A percentile compares a stretch with the other conserved stretches of the same genome.
phyloP scores from a whole-genome alignment of 2,329 filamentous ascomycete genomes.

The Colletotrichum limetticola region DNA sequence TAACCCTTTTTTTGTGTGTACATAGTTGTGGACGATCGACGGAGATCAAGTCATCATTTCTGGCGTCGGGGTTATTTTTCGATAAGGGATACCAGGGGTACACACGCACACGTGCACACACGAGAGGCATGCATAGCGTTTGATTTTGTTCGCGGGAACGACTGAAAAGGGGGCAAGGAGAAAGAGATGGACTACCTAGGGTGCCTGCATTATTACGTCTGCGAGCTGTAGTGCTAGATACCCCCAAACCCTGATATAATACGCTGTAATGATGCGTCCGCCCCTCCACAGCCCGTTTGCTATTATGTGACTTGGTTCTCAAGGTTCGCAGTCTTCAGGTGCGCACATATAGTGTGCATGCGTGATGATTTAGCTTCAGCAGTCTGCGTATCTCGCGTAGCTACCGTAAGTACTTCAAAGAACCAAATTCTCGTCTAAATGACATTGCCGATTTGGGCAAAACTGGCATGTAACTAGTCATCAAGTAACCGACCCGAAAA shows the following conservation, averaged over 20 bases:
- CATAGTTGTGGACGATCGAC: background rate
- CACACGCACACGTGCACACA: conserved; percentile 7
- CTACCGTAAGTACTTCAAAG: too few species aligned
- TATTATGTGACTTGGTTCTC: background rate
- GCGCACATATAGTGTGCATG: background rate
- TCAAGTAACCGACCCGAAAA: background rate
- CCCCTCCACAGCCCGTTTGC: background rate
- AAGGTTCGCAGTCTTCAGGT: background rate
- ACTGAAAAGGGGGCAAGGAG: background rate
- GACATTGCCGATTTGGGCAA: background rate
- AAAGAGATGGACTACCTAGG: background rate
- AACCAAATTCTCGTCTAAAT: background rate
- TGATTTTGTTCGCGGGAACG: conserved; percentile 17
- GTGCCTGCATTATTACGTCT: conserved; percentile 24
- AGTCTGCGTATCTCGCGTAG: background rate
- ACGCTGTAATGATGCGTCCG: conserved; percentile 2
- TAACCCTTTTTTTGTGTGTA: conserved; percentile 7
- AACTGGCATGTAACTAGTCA: background rate
- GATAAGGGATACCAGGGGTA: background rate
- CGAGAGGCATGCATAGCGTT: conserved; percentile 27
- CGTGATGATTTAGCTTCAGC: background rate
- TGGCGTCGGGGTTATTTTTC: conserved; percentile 9
- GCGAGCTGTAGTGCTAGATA: conserved; percentile 26
- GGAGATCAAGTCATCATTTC: background rate
- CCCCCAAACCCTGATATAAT: conserved; percentile 21